These are phyloP conservation scores for Starmerella scarabaei DNA, from an alignment of 805 yeast species.

Conservation along the genomic window DNA sequence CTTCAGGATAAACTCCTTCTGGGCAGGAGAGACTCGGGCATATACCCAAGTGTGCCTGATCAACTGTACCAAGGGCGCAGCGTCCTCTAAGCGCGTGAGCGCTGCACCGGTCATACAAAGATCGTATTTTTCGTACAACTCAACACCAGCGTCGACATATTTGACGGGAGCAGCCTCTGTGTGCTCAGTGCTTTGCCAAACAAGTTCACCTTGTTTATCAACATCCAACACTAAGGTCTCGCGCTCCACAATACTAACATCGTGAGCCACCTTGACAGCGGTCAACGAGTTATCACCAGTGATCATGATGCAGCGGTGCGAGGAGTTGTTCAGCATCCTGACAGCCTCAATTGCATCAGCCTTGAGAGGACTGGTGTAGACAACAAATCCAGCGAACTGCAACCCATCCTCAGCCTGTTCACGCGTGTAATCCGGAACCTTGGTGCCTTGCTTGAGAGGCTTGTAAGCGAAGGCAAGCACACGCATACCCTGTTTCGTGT, in stretches of 20 bases:
- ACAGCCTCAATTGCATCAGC: constrained; percentile 83
- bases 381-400: constrained; percentile 80
- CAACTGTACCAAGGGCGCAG: constrained; percentile 50
- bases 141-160: constrained; percentile 28
- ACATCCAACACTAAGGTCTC: constrained; percentile 77
- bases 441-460: constrained; percentile 40
- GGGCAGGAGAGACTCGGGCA: constrained; percentile 93
- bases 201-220: constrained; percentile 50
- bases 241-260: constrained; percentile 75
- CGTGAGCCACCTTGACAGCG: constrained; percentile 94
- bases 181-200: constrained; percentile 80
- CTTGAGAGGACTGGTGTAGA: constrained; percentile 95
- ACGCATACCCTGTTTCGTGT: constrained; percentile 91
- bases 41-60: constrained; percentile 90
- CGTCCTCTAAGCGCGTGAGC: constrained; percentile 40
- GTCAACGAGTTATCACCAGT: constrained; percentile 98
- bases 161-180: constrained; percentile 44
- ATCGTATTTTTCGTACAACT: constrained; percentile 58
- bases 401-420: constrained; percentile 63
- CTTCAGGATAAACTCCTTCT: constrained; percentile 80
- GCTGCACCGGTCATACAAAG: constrained; percentile 92
- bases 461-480: constrained; percentile 92
- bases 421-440: constrained; percentile 47
- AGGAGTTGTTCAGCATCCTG: constrained; percentile 83
- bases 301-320: constrained; percentile 93